Percentiles rank a stretch among this genome's conserved stretches.
Conservation (phyloP, 768 basidiomycete genomes). For the Pleurotus ostreatus region DNA sequence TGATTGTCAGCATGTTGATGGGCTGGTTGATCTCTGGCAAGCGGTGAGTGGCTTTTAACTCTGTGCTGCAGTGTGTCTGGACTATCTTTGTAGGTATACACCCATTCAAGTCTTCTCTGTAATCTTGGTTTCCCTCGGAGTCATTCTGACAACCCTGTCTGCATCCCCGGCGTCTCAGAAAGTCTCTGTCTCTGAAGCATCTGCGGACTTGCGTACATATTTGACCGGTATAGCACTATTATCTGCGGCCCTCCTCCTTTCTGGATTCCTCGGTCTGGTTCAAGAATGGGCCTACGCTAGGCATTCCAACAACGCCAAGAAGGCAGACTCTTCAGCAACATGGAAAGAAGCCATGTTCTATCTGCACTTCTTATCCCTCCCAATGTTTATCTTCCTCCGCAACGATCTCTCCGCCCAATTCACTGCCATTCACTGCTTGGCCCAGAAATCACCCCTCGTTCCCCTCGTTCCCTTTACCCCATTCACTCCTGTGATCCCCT, state of each 20-base stretch:
- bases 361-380: constrained; percentile 75
- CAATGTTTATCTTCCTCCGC: constrained; percentile 66
- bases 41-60: constrained; percentile 36
- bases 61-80: not conserved
- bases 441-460: constrained; percentile 15
- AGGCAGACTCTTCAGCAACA: constrained; percentile 16
- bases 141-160: constrained; percentile 78
- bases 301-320: constrained; percentile 11
- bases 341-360: constrained; percentile 97
- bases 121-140: constrained; percentile 75
- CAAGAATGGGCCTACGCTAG: constrained; percentile 75
- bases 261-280: constrained; percentile 75
- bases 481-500: constrained; percentile 44
- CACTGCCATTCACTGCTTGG: constrained; percentile 33
- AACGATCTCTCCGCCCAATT: constrained; percentile 48
- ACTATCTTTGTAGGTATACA: constrained; percentile 47
- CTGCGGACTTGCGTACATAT: constrained; percentile 40
- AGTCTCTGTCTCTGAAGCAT: constrained; percentile 10
- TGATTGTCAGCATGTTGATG: constrained; percentile 79
- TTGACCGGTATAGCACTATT: constrained; percentile 71
- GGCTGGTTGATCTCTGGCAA: constrained; percentile 67
- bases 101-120: constrained; percentile 67
- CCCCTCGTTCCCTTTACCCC: constrained; percentile 16
- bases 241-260: constrained; percentile 70
- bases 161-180: constrained; percentile 39